Conservation (phyloP, 805 yeast genomes). For the Candida palmyrensis region DNA sequence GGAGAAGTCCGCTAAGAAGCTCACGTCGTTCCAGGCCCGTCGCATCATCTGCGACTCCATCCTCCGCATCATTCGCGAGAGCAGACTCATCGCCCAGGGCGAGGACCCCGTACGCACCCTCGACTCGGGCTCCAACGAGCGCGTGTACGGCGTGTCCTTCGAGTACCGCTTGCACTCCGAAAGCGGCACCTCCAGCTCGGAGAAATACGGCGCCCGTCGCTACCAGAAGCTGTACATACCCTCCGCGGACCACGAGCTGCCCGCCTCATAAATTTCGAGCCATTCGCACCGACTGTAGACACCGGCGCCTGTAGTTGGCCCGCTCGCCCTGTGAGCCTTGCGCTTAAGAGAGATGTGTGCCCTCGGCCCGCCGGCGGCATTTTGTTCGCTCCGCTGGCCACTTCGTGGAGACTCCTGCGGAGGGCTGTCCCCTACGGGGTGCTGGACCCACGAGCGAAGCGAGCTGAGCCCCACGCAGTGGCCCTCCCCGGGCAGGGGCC, state of each 20-base stretch:
- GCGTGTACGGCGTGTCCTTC: conserved; percentile 41
- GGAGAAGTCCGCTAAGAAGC: conserved; percentile 19
- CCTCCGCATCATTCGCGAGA: conserved; percentile 42
- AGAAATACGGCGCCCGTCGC: conserved; percentile 2
- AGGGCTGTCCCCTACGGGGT: too few species aligned
- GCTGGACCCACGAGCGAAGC: too few species aligned
- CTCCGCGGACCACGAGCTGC: background rate
- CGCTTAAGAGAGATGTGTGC: too few species aligned
- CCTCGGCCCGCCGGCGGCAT: too few species aligned
- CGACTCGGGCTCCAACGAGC: conserved; percentile 32
- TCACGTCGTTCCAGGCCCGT: conserved; percentile 41
- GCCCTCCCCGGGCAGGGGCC: too few species aligned
- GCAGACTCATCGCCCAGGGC: conserved; percentile 39
- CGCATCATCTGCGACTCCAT: conserved; percentile 44
- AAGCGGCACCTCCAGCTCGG: conserved; percentile 9
- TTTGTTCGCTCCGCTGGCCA: too few species aligned
- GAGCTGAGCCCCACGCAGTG: too few species aligned
- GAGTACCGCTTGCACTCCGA: conserved; percentile 46
- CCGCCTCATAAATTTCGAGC: background rate
- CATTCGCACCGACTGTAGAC: background rate
- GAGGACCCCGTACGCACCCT: conserved; percentile 25
- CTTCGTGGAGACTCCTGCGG: too few species aligned
- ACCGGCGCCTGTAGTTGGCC: background rate
- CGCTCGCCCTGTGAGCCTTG: too few species aligned
- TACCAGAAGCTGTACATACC: conserved; percentile 3